A percentile compares a stretch with the other conserved stretches of the same genome.
Evolutionary conservation across 371 early-diverging fungal genomes (phyloP).

Genomic region (Zopfochytrium polystomum): DNA sequence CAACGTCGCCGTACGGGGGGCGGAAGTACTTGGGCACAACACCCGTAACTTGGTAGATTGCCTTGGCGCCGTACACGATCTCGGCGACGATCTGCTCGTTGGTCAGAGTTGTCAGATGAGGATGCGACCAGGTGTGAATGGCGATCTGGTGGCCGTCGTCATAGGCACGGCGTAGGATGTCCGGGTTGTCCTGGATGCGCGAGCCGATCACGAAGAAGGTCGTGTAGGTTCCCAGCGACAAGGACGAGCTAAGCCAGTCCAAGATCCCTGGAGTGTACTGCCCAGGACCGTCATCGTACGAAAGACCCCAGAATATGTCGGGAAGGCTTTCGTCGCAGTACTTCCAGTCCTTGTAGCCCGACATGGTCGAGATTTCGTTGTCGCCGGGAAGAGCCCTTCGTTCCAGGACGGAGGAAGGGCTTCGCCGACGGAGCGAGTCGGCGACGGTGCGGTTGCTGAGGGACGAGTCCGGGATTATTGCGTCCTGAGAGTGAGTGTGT

Average conservation of each 20-base stretch:
- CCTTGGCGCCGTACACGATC: conserved; percentile 58
- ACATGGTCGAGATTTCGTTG: background rate
- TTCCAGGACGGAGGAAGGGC: too few species aligned
- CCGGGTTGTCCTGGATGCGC: conserved; percentile 19
- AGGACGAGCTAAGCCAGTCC: background rate
- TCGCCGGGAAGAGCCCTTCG: background rate
- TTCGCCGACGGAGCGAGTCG: background rate
- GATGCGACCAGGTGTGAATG: conserved; percentile 64
- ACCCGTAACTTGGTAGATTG: conserved; percentile 24
- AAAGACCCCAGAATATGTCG: conserved; percentile 1
- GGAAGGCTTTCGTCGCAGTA: background rate
- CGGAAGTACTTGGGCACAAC: conserved; percentile 34
- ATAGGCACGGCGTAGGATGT: conserved; percentile 5
- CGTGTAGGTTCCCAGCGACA: conserved; percentile 40
- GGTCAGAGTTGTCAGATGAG: conserved; percentile 59
- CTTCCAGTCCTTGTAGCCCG: background rate
- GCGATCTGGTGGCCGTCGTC: conserved; percentile 35
- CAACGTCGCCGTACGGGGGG: conserved; percentile 46
- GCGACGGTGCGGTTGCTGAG: background rate
- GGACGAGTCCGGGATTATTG: background rate
- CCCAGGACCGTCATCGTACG: conserved; percentile 13
- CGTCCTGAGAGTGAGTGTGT: background rate
- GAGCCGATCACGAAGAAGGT: conserved; percentile 70
- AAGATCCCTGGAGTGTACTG: background rate
- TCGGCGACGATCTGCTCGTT: conserved; percentile 69